A percentile compares a stretch with the other conserved stretches of the same genome.
These are phyloP conservation scores for Paramecium octaurelia DNA, from an alignment of 73 alveolate genomes.

Conservation along the genomic window DNA sequence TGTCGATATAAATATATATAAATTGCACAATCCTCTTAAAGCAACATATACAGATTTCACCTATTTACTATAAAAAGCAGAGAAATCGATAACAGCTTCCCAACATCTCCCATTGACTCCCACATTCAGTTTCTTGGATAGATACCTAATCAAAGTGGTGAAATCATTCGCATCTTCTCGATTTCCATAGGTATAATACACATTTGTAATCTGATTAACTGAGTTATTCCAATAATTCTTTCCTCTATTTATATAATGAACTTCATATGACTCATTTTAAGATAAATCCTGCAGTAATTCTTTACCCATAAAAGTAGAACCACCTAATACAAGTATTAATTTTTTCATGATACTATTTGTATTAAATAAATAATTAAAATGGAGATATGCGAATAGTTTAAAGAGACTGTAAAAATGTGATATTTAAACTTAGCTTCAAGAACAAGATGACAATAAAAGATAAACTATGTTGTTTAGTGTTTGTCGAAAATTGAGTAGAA, in stretches of 20 bases:
- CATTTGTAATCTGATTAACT: slow-evolving; percentile 31
- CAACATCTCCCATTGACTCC: slow-evolving; percentile 22
- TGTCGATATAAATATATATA: slow-evolving; percentile 57
- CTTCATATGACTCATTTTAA: slow-evolving; percentile 46
- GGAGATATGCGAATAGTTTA: slow-evolving; percentile 2
- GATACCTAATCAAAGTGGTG: slow-evolving; percentile 11
- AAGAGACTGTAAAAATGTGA: neutral
- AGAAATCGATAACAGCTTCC: slow-evolving; percentile 57
- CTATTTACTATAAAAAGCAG: slow-evolving; percentile 33
- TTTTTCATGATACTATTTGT: slow-evolving; percentile 20
- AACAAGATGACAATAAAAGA: neutral
- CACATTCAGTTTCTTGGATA: slow-evolving; percentile 33
- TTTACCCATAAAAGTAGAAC: slow-evolving; percentile 63
- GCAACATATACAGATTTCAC: slow-evolving; percentile 44
- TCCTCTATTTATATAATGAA: slow-evolving; percentile 59
- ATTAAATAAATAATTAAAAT: neutral
- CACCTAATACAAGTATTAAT: slow-evolving; percentile 51
- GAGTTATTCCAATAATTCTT: slow-evolving; percentile 57
- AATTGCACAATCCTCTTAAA: slow-evolving; percentile 15
- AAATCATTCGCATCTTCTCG: slow-evolving; percentile 52
- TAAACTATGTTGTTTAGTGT: neutral
- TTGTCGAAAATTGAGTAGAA: slow-evolving; percentile 11
- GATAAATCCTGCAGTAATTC: slow-evolving; percentile 19
- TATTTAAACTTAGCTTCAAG: neutral
- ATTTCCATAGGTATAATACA: slow-evolving; percentile 52